Evolutionary conservation across 2,329 filamentous ascomycete genomes (phyloP).

Genomic region (Dichotomopilus funicola): DNA sequence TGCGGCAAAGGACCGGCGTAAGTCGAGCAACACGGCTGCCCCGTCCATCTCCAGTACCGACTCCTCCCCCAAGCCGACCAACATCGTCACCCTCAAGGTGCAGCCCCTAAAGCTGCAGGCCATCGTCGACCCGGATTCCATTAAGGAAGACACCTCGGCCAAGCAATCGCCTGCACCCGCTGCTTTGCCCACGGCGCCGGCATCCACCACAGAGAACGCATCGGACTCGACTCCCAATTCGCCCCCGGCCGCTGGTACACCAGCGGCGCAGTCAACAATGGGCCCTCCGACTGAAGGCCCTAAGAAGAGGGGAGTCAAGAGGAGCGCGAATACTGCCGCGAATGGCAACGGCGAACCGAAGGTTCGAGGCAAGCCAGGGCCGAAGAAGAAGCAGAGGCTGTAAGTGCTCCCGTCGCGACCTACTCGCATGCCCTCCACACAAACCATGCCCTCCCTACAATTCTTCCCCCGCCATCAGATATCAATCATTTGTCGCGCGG

Average conservation of each 20-base stretch:
- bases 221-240: constrained; percentile 56
- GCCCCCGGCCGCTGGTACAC: constrained; percentile 46
- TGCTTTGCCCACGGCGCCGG: constrained; percentile 28
- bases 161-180: constrained; percentile 37
- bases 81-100: constrained; percentile 49
- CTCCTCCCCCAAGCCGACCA: constrained; percentile 24
- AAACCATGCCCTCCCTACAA: not conserved
- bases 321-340: constrained; percentile 54
- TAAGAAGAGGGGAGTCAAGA: constrained; percentile 72
- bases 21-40: constrained; percentile 28
- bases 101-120: constrained; percentile 44
- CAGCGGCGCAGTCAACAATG: constrained; percentile 47
- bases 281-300: constrained; percentile 53
- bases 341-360: constrained; percentile 56
- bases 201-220: constrained; percentile 48
- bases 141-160: constrained; percentile 34
- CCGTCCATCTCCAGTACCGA: constrained; percentile 13
- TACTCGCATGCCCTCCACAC: not conserved
- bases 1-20: constrained; percentile 38
- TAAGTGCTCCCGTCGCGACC: constrained; percentile 48
- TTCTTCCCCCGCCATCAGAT: not conserved
- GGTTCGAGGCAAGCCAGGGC: constrained; percentile 78
- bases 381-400: constrained; percentile 94
- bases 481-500: not conserved
- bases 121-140: constrained; percentile 39